A percentile compares a stretch with the other conserved stretches of the same genome.
Evolutionary conservation across 805 yeast species (phyloP).

Genomic region (Lipomyces sp.): DNA sequence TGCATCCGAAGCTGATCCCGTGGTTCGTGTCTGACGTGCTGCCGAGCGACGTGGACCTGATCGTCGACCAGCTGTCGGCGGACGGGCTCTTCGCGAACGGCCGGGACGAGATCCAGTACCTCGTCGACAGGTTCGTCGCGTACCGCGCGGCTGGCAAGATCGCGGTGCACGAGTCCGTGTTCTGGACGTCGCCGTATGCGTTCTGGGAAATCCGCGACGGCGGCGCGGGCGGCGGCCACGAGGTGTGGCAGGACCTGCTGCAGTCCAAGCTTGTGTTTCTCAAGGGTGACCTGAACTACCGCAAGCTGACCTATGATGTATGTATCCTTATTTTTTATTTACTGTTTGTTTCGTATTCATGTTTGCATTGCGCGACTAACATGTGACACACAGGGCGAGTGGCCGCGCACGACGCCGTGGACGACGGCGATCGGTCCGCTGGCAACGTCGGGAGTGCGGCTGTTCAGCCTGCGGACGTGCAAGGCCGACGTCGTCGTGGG

Average conservation of each 20-base stretch:
- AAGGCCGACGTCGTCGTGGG: conserved; percentile 96
- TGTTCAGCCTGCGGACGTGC: conserved; percentile 82
- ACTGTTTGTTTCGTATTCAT: too few relatives aligned
- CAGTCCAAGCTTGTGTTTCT: conserved; percentile 65
- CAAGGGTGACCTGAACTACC: conserved; percentile 94
- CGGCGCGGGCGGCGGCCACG: conserved; percentile 57
- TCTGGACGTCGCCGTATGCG: conserved; percentile 82
- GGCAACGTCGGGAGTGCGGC: conserved; percentile 57
- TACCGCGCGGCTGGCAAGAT: conserved; percentile 50
- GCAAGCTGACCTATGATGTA: conserved; percentile 84
- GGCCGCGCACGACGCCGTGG: conserved; percentile 84
- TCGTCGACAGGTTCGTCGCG: conserved; percentile 47
- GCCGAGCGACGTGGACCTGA: conserved; percentile 62
- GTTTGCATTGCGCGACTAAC: background rate
- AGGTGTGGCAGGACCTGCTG: conserved; percentile 57
- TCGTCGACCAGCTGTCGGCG: conserved; percentile 28
- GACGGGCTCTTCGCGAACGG: conserved; percentile 48
- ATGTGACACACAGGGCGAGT: conserved; percentile 45
- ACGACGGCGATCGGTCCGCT: conserved; percentile 63
- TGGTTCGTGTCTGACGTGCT: conserved; percentile 98
- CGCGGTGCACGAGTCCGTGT: conserved; percentile 56
- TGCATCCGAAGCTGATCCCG: conserved; percentile 84
- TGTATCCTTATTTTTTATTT: background rate
- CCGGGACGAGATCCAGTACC: conserved; percentile 46
- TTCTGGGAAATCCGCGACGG: conserved; percentile 63